These are phyloP conservation scores for Eimeria mitis DNA, from an alignment of 169 alveolate genomes.

Conservation along the genomic window DNA sequence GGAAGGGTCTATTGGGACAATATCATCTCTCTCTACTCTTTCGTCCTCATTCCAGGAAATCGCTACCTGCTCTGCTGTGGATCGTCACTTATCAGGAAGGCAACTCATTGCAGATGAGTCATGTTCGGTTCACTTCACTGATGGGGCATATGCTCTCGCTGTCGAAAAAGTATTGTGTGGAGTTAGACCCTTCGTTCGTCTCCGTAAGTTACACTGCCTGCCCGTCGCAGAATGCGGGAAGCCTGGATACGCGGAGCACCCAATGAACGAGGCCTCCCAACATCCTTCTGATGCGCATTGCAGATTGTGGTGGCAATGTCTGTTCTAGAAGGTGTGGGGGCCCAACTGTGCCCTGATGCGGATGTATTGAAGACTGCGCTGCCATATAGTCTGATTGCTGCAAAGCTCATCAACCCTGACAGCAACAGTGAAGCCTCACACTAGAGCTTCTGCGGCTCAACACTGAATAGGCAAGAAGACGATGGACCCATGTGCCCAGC, in stretches of 20 bases:
- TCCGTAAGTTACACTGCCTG: not conserved
- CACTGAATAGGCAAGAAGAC: not conserved
- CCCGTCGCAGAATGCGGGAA: not conserved
- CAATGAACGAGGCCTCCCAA: not conserved
- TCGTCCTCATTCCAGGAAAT: not conserved
- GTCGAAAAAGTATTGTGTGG: slow-evolving; percentile 59
- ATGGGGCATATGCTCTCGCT: slow-evolving; percentile 66
- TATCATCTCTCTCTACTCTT: not conserved
- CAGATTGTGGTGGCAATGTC: slow-evolving; percentile 78
- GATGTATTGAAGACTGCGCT: slow-evolving; percentile 65
- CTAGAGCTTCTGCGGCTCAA: not conserved
- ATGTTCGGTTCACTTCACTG: slow-evolving; percentile 57
- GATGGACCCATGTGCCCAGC: not conserved
- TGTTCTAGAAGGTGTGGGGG: slow-evolving; percentile 73
- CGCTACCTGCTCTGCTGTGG: not conserved
- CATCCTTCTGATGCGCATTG: not conserved
- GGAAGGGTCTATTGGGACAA: not conserved
- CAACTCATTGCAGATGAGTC: slow-evolving; percentile 70
- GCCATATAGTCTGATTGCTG: slow-evolving; percentile 52
- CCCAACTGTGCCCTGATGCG: slow-evolving; percentile 76
- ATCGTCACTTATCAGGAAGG: slow-evolving; percentile 41
- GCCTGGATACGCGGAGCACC: not conserved
- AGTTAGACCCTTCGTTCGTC: slow-evolving; percentile 63
- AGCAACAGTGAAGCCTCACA: not conserved
- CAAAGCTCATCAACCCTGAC: slow-evolving; percentile 17